Percentiles rank a stretch among this genome's conserved stretches.
phyloP scores from a whole-genome alignment of 371 early-diverging fungal genomes.

The Catenaria anguillulae region DNA sequence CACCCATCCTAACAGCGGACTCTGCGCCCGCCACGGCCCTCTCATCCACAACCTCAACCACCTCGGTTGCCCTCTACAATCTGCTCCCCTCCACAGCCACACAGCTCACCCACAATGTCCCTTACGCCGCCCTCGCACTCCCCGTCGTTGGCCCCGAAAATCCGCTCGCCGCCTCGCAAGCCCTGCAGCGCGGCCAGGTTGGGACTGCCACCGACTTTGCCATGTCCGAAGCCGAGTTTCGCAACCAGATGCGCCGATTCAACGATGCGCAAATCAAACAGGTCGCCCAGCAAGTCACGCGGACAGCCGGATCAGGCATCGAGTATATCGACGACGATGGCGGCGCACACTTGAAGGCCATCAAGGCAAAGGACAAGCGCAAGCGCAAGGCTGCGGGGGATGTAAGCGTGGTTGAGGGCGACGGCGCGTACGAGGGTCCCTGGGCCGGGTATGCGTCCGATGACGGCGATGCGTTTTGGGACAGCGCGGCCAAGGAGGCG shows the following conservation, averaged over 20 bases:
- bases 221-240: conserved; percentile 14
- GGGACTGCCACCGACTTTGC: conserved; percentile 16
- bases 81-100: neutral
- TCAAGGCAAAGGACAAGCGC: conserved; percentile 28
- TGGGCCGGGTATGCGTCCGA: conserved; percentile 92
- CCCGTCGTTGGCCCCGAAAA: conserved; percentile 62
- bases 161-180: conserved; percentile 27
- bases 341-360: too few species aligned
- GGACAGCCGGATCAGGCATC: conserved; percentile 17
- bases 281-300: conserved; percentile 7
- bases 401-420: conserved; percentile 54
- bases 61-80: neutral
- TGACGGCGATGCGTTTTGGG: conserved; percentile 9
- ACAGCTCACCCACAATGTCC: conserved; percentile 35
- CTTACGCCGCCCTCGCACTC: conserved; percentile 51
- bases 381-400: conserved; percentile 68
- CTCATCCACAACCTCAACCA: too few species aligned
- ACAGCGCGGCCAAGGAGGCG: conserved; percentile 5
- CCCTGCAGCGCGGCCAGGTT: neutral
- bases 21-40: too few species aligned
- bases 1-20: too few species aligned
- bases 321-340: neutral
- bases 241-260: conserved; percentile 18
- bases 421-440: conserved; percentile 73
- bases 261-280: conserved; percentile 21